These are phyloP conservation scores for Tricholoma sp. DNA, from an alignment of 768 basidiomycete species.

Conservation along the genomic window DNA sequence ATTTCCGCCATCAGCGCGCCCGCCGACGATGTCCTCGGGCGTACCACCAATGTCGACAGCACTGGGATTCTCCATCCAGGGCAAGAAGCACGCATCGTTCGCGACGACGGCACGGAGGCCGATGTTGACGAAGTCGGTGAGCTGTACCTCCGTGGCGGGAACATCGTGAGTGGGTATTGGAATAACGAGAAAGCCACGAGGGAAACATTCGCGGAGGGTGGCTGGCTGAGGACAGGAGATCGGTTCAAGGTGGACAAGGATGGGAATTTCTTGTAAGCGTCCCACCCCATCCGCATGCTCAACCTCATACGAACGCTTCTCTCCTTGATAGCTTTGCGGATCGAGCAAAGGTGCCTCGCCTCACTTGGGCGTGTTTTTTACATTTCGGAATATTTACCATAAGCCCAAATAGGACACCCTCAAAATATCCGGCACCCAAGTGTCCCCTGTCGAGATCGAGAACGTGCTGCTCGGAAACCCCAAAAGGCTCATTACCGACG, in stretches of 20 bases:
- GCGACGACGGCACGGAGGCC: slow-evolving; percentile 54
- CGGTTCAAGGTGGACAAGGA: slow-evolving; percentile 55
- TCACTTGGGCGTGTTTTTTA: no score
- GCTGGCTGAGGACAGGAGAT: slow-evolving; percentile 78
- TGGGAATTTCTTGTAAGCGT: slow-evolving; percentile 59
- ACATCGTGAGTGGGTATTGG: slow-evolving; percentile 66
- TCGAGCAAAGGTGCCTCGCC: slow-evolving; percentile 63
- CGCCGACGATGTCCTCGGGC: slow-evolving; percentile 15
- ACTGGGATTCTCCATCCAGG: slow-evolving; percentile 60
- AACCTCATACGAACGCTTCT: not conserved
- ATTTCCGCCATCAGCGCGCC: slow-evolving; percentile 41
- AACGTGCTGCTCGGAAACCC: slow-evolving; percentile 58
- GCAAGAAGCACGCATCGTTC: slow-evolving; percentile 54
- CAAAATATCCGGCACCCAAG: no score
- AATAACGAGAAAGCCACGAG: slow-evolving; percentile 61
- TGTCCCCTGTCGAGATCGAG: no score
- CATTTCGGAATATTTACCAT: no score
- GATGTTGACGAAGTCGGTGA: slow-evolving; percentile 49
- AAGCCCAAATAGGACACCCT: slow-evolving; percentile 54
- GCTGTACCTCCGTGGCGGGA: slow-evolving; percentile 38
- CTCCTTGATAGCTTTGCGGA: slow-evolving; percentile 55
- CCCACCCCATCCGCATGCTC: not conserved
- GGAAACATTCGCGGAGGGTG: slow-evolving; percentile 56
- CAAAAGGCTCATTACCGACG: slow-evolving; percentile 57
- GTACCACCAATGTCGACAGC: slow-evolving; percentile 33